A percentile compares a stretch with the other conserved stretches of the same genome.
Conservation (phyloP, 1,284 basidiomycete species). For the Golubevia pallescens region DNA sequence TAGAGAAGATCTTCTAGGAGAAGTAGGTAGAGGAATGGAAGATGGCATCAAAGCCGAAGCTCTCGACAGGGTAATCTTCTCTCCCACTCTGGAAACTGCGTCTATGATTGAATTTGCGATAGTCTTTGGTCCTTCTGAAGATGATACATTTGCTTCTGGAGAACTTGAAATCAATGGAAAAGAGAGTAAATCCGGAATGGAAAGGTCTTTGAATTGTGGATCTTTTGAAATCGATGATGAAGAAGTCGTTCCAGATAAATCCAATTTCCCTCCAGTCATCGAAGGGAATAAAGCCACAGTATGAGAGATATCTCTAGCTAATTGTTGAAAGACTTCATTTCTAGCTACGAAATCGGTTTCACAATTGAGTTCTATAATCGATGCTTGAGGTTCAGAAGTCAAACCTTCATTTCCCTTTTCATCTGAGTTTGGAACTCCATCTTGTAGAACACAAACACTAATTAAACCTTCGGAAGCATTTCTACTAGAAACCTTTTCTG, state of each 20-base stretch:
- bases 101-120: constrained; percentile 52
- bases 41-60: constrained; percentile 32
- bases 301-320: constrained; percentile 55
- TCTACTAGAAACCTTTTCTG: constrained; percentile 50
- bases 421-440: constrained; percentile 20
- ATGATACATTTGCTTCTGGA: constrained; percentile 13
- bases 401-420: no score
- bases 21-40: constrained; percentile 9
- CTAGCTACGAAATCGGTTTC: constrained; percentile 63
- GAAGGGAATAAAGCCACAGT: constrained; percentile 54
- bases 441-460: constrained; percentile 47
- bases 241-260: not conserved
- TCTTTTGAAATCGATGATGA: not conserved
- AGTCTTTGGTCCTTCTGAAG: constrained; percentile 28
- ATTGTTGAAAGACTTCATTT: constrained; percentile 50
- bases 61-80: constrained; percentile 49
- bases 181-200: constrained; percentile 3
- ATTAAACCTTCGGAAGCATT: constrained; percentile 47
- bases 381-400: constrained; percentile 14
- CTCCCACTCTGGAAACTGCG: constrained; percentile 52
- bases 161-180: constrained; percentile 50
- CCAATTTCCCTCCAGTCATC: not conserved
- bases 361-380: constrained; percentile 60
- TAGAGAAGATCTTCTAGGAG: not conserved
- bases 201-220: not conserved